Conservation (phyloP, 208 protist genomes). For the Trypanosomatidae sp. region DNA sequence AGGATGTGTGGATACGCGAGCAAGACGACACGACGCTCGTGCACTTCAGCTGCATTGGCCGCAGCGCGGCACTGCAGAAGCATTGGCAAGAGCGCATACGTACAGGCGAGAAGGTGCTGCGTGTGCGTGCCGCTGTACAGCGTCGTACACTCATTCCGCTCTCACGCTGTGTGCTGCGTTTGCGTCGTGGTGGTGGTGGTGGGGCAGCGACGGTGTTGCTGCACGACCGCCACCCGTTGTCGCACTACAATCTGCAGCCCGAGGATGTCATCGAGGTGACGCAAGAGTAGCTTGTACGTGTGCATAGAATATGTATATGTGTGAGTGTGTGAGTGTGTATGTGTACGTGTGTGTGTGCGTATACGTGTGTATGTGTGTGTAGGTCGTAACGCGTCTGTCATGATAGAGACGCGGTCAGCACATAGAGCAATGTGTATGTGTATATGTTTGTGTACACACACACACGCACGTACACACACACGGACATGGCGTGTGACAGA, state of each 20-base stretch:
- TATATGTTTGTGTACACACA: too few relatives aligned
- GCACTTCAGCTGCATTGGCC: conserved; percentile 31
- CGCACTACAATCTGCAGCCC: conserved; percentile 55
- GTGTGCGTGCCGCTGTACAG: conserved; percentile 62
- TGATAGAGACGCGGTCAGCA: neutral
- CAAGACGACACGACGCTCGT: conserved; percentile 43
- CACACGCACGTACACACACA: too few relatives aligned
- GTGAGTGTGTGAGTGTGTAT: neutral
- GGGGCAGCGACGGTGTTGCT: conserved; percentile 6
- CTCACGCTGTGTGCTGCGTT: conserved; percentile 46
- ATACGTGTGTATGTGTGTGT: neutral
- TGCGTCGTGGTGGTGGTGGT: conserved; percentile 6
- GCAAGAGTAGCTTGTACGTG: conserved; percentile 25
- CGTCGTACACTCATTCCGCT: conserved; percentile 72
- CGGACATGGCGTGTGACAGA: too few relatives aligned
- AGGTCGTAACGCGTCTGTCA: neutral
- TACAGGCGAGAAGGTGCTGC: conserved; percentile 60
- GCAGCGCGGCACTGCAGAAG: conserved; percentile 31
- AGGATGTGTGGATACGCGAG: conserved; percentile 57
- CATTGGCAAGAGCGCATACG: conserved; percentile 49
- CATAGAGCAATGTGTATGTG: too few relatives aligned
- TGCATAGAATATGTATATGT: neutral
- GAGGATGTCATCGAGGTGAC: conserved; percentile 57
- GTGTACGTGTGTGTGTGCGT: neutral
- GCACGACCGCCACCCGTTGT: conserved; percentile 57